These are phyloP conservation scores for Macrolepiota fuliginosa DNA, from an alignment of 768 basidiomycete species.

Conservation along the genomic window DNA sequence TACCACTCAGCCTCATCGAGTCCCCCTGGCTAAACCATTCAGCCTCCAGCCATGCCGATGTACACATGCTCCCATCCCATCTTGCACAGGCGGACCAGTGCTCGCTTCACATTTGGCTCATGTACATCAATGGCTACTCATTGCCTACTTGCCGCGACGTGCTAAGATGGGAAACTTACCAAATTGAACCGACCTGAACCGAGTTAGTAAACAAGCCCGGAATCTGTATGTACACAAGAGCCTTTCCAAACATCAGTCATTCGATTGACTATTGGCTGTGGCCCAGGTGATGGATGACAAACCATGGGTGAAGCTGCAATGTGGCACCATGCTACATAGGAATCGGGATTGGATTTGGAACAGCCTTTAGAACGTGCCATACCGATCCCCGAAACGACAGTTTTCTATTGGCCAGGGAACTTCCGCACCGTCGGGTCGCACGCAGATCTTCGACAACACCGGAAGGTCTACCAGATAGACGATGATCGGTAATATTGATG, in stretches of 20 bases:
- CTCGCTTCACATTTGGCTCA: not conserved
- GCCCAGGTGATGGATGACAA: not conserved
- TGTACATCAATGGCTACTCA: not conserved
- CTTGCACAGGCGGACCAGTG: not conserved
- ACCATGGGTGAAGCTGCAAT: not conserved
- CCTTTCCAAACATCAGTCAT: not conserved
- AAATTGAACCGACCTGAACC: not conserved
- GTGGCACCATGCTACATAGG: not conserved
- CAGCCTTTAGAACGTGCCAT: not conserved
- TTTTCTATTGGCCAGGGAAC: not conserved
- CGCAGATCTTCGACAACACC: constrained; percentile 2
- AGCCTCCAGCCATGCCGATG: not conserved
- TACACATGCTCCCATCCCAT: not conserved
- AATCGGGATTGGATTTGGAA: not conserved
- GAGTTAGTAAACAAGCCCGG: not conserved
- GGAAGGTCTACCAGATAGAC: not conserved
- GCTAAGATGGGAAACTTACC: not conserved
- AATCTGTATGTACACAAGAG: not conserved
- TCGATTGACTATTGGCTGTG: not conserved
- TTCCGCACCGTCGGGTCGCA: not conserved
- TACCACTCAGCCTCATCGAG: too few relatives aligned
- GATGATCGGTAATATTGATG: not conserved
- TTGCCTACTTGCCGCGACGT: too few relatives aligned
- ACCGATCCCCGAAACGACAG: not conserved
- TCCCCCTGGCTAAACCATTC: not conserved